phyloP scores from a whole-genome alignment of 208 protist genomes.

The Wallacemonas rigidus region DNA sequence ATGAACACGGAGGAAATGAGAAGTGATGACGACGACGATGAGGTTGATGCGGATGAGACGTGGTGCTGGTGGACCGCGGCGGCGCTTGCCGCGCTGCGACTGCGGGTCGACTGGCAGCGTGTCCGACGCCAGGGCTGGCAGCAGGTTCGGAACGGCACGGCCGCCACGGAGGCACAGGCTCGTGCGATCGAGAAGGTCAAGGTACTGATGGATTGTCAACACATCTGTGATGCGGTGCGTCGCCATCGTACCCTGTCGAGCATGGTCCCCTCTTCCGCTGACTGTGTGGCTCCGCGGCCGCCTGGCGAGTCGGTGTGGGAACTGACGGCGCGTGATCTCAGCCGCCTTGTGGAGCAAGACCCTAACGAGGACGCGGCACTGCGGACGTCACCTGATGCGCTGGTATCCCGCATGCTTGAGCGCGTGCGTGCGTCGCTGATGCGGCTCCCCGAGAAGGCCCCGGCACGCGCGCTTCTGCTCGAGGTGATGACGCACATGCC shows the following conservation, averaged over 20 bases:
- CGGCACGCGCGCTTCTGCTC: not conserved
- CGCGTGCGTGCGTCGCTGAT: not conserved
- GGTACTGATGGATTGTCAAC: constrained; percentile 1
- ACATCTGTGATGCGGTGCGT: not conserved
- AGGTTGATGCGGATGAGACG: not conserved
- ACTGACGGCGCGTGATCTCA: not conserved
- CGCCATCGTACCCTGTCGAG: not conserved
- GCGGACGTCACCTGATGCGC: not conserved
- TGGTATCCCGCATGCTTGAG: not conserved
- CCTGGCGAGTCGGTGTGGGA: not conserved
- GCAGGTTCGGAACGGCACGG: not conserved
- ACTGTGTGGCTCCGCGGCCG: not conserved
- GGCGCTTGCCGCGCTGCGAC: constrained; percentile 3
- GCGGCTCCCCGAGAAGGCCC: not conserved
- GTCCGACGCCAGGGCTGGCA: constrained; percentile 11
- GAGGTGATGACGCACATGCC: constrained; percentile 1
- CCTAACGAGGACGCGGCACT: not conserved
- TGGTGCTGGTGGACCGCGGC: constrained; percentile 2
- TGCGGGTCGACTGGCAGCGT: not conserved
- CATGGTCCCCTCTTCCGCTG: not conserved
- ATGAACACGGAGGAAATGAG: no score
- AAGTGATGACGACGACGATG: not conserved
- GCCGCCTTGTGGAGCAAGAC: not conserved
- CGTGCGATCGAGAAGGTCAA: constrained; percentile 9
- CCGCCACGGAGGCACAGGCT: not conserved